phyloP scores from a whole-genome alignment of 1,284 basidiomycete species.

The Tremellales sp. region DNA sequence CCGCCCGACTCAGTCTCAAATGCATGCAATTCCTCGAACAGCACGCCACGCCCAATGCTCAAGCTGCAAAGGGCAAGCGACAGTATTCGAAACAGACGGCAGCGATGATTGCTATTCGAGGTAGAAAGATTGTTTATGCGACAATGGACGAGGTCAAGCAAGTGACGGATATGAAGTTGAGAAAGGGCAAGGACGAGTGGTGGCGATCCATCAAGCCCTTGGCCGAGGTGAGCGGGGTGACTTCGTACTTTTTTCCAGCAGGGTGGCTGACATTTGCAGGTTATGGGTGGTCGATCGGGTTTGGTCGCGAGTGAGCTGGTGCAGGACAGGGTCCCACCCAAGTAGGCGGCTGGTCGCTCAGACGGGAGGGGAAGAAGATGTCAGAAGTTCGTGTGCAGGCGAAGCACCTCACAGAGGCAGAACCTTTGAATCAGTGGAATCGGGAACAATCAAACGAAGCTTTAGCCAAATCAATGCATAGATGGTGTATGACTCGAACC shows the following conservation, averaged over 20 bases:
- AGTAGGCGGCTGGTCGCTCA: no score
- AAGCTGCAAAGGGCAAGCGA: constrained; percentile 19
- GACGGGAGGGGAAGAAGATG: neutral
- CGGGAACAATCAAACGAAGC: no score
- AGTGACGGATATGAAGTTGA: constrained; percentile 85
- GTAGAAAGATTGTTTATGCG: constrained; percentile 73
- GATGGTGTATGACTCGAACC: neutral
- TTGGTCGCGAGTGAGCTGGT: constrained; percentile 14
- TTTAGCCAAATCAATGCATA: constrained; percentile 8
- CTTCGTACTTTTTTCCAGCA: neutral
- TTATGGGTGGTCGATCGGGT: constrained; percentile 51
- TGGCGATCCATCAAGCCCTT: constrained; percentile 70
- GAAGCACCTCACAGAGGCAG: neutral
- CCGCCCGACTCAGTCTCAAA: constrained; percentile 80
- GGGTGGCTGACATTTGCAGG: neutral
- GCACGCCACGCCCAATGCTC: constrained; percentile 56
- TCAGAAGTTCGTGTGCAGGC: neutral
- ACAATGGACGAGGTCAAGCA: constrained; percentile 75
- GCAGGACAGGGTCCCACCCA: neutral
- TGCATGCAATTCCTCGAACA: constrained; percentile 92
- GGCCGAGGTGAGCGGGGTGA: constrained; percentile 56
- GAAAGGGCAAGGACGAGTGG: constrained; percentile 76
- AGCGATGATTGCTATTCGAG: constrained; percentile 86
- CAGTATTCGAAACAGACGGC: constrained; percentile 54
- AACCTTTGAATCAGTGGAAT: neutral